Percentiles rank a stretch among this genome's conserved stretches.
Evolutionary conservation across 768 basidiomycete genomes (phyloP).

Genomic region (Boletus tomentosulus): DNA sequence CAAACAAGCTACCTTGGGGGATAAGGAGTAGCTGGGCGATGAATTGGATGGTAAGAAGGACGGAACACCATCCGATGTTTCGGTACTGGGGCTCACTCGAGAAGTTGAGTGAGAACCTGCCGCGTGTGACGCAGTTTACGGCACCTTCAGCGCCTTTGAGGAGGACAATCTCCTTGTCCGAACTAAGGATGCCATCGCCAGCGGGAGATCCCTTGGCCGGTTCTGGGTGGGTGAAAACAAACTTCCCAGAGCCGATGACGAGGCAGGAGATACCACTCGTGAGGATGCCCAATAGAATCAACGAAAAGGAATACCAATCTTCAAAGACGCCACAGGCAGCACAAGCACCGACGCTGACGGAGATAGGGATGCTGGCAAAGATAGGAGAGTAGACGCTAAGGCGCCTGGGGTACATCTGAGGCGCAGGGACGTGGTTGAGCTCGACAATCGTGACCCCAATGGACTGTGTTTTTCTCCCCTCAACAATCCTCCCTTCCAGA

Average conservation of each 20-base stretch:
- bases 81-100: constrained; percentile 23
- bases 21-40: constrained; percentile 33
- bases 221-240: constrained; percentile 25
- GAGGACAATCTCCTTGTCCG: constrained; percentile 25
- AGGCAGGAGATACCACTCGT: constrained; percentile 30
- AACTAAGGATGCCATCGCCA: constrained; percentile 30
- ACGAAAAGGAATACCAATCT: constrained; percentile 33
- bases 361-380: constrained; percentile 31
- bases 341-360: constrained; percentile 27
- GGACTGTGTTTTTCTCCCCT: constrained; percentile 23
- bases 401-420: constrained; percentile 16
- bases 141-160: constrained; percentile 28
- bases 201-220: constrained; percentile 23
- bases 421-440: constrained; percentile 20
- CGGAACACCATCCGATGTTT: constrained; percentile 29
- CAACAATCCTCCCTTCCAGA: constrained; percentile 10
- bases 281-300: constrained; percentile 34
- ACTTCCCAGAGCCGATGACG: constrained; percentile 31
- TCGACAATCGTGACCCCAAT: constrained; percentile 27
- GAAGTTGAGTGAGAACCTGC: constrained; percentile 29
- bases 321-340: constrained; percentile 23
- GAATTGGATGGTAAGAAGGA: constrained; percentile 32
- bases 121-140: constrained; percentile 31
- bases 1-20: constrained; percentile 31
- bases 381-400: constrained; percentile 18